These are phyloP conservation scores for Debaryomycetaceae sp. DNA, from an alignment of 1,139 yeast species.

Conservation along the genomic window DNA sequence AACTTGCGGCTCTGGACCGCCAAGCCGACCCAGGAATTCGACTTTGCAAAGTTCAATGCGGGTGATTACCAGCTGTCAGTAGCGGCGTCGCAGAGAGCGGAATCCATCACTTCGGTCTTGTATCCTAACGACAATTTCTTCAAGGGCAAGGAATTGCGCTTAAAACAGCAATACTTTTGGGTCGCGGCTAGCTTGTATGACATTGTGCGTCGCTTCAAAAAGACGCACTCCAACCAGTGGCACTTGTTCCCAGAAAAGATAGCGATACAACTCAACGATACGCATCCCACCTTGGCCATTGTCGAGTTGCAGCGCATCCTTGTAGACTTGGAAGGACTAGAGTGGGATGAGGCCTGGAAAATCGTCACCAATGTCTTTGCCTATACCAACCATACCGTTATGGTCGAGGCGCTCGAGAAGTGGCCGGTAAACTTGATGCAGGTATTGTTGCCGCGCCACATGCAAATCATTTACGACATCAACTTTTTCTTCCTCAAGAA, in stretches of 20 bases:
- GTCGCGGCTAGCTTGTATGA: slow-evolving; percentile 90
- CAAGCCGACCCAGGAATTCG: slow-evolving; percentile 84
- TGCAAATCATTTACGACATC: slow-evolving; percentile 83
- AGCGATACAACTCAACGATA: slow-evolving; percentile 90
- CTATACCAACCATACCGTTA: slow-evolving; percentile 90
- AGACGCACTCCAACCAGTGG: slow-evolving; percentile 64
- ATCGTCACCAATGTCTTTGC: slow-evolving; percentile 77
- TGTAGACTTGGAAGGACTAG: slow-evolving; percentile 71
- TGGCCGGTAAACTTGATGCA: slow-evolving; percentile 86
- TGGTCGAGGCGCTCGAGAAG: slow-evolving; percentile 90
- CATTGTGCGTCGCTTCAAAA: slow-evolving; percentile 82
- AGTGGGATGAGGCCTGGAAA: slow-evolving; percentile 80
- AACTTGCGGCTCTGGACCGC: slow-evolving; percentile 89
- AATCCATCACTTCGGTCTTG: slow-evolving; percentile 81
- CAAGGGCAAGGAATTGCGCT: slow-evolving; percentile 82
- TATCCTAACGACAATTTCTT: slow-evolving; percentile 91
- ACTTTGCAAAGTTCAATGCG: slow-evolving; percentile 80
- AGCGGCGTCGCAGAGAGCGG: slow-evolving; percentile 76
- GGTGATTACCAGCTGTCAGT: slow-evolving; percentile 89
- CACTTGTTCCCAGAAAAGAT: slow-evolving; percentile 71
- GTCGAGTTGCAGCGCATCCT: slow-evolving; percentile 83
- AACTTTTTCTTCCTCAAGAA: slow-evolving; percentile 68
- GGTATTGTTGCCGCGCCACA: slow-evolving; percentile 75
- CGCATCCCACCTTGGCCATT: slow-evolving; percentile 89
- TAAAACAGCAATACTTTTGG: slow-evolving; percentile 96